A percentile compares a stretch with the other conserved stretches of the same genome.
Conservation (phyloP, 2,329 filamentous ascomycete genomes). For the Fonsecaea multimorphosa region DNA sequence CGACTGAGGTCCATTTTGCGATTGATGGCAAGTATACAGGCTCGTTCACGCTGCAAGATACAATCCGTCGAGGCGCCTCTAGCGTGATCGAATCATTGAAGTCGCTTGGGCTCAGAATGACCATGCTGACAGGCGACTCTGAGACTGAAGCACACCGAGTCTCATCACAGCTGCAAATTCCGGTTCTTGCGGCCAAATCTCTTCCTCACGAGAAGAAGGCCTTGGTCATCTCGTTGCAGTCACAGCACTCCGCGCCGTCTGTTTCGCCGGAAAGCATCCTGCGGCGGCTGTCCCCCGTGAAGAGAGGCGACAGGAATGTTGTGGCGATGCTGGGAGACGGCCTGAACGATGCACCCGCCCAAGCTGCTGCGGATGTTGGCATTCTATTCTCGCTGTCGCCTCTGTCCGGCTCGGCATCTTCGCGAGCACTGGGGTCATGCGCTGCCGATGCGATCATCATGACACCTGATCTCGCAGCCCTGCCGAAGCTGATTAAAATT, state of each 20-base stretch:
- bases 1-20: slow-evolving; percentile 64
- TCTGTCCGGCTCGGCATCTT: slow-evolving; percentile 56
- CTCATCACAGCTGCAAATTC: slow-evolving; percentile 53
- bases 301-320: background rate
- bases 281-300: background rate
- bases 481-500: slow-evolving; percentile 65
- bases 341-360: slow-evolving; percentile 76
- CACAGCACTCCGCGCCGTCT: no score
- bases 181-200: slow-evolving; percentile 31
- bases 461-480: slow-evolving; percentile 59
- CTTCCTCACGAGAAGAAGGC: slow-evolving; percentile 29
- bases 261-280: no score
- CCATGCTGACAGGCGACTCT: slow-evolving; percentile 64
- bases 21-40: slow-evolving; percentile 53
- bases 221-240: slow-evolving; percentile 18
- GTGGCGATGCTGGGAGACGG: slow-evolving; percentile 70
- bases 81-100: slow-evolving; percentile 50
- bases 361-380: slow-evolving; percentile 73
- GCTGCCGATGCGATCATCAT: slow-evolving; percentile 74
- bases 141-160: slow-evolving; percentile 55
- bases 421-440: slow-evolving; percentile 54
- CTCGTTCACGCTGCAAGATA: slow-evolving; percentile 59
- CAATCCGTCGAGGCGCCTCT: slow-evolving; percentile 57
- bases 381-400: slow-evolving; percentile 64
- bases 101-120: slow-evolving; percentile 16